A percentile compares a stretch with the other conserved stretches of the same genome.
phyloP scores from a whole-genome alignment of 345 rosid genomes.

The Erodium maritimum region DNA sequence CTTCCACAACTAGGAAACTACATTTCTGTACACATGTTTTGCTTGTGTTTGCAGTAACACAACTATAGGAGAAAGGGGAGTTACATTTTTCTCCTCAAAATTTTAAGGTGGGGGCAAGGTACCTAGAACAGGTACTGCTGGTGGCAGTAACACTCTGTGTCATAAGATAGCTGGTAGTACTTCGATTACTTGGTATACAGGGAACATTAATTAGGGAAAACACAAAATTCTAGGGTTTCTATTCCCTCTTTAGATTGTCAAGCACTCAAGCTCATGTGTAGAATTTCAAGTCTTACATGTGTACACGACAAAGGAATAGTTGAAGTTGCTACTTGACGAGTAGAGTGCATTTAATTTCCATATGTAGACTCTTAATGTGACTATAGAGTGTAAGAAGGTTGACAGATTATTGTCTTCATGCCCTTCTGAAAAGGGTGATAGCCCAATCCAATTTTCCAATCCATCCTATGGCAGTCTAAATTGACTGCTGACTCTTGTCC shows the following conservation, averaged over 20 bases:
- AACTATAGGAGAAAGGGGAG: not conserved
- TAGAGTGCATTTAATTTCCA: not conserved
- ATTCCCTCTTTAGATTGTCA: not conserved
- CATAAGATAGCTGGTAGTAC: not conserved
- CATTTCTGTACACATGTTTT: not conserved
- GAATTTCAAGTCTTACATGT: not conserved
- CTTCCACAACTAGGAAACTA: not conserved
- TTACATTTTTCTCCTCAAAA: not conserved
- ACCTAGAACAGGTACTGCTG: not conserved
- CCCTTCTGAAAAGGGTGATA: not conserved
- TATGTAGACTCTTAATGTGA: not conserved
- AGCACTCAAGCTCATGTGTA: not conserved
- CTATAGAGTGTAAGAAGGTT: not conserved
- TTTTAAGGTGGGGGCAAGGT: not conserved
- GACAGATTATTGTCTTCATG: not conserved
- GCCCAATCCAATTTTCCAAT: not conserved
- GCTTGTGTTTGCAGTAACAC: not conserved
- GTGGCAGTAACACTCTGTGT: too few species aligned
- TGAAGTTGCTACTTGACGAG: not conserved
- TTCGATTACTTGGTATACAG: not conserved
- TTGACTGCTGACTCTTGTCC: not conserved
- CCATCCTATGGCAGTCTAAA: not conserved
- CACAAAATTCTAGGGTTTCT: not conserved
- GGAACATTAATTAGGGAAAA: not conserved
- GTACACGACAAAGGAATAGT: not conserved